Conservation (phyloP, 768 basidiomycete genomes). For the Macrolepiota dolichaula region DNA sequence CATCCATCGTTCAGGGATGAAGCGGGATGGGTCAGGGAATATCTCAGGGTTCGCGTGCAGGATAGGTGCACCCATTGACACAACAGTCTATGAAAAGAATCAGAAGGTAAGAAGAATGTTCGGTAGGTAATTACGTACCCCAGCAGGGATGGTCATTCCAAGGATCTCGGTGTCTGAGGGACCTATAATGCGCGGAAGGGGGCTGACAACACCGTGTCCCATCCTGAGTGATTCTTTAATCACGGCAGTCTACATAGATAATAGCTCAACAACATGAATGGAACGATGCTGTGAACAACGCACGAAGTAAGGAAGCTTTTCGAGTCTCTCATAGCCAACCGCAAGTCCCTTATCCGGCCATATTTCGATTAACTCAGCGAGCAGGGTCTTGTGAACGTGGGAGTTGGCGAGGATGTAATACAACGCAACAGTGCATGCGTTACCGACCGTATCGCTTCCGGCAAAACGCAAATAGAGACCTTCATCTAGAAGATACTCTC, state of each 20-base stretch:
- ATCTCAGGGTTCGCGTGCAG: conserved; percentile 37
- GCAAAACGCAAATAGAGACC: conserved; percentile 35
- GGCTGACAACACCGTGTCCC: conserved; percentile 34
- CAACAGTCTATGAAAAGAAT: conserved; percentile 29
- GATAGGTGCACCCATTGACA: conserved; percentile 36
- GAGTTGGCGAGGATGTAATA: conserved; percentile 34
- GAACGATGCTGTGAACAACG: conserved; percentile 13
- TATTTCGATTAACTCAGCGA: conserved; percentile 28
- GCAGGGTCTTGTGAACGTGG: conserved; percentile 25
- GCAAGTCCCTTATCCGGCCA: conserved; percentile 37
- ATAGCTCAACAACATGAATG: neutral
- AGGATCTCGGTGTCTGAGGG: conserved; percentile 30
- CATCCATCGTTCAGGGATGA: conserved; percentile 44
- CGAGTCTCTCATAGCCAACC: conserved; percentile 32
- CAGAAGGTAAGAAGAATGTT: neutral
- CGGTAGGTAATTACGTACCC: conserved; percentile 23
- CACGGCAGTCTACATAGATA: conserved; percentile 35
- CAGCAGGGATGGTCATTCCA: conserved; percentile 32
- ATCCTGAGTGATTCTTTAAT: conserved; percentile 45
- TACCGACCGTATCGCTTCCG: conserved; percentile 43
- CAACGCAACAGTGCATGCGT: conserved; percentile 32
- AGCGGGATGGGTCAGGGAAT: conserved; percentile 36
- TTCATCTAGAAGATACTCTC: conserved; percentile 33
- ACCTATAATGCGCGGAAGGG: conserved; percentile 37
- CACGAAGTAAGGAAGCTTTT: conserved; percentile 45